phyloP scores from a whole-genome alignment of 129 eudicot genomes.

The Tanacetum coccineum region DNA sequence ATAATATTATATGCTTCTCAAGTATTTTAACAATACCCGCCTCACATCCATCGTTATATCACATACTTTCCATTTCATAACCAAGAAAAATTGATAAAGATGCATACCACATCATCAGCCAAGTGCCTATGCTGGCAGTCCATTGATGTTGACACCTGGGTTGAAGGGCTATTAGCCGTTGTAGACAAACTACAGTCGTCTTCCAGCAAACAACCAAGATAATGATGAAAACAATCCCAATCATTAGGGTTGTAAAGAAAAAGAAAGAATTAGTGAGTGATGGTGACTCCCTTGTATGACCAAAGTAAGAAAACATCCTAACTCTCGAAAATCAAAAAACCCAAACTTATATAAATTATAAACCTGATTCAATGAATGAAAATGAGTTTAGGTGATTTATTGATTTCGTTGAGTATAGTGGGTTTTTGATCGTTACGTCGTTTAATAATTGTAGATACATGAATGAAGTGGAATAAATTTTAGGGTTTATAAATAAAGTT shows the following conservation, averaged over 20 bases:
- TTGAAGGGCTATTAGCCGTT: constrained; percentile 30
- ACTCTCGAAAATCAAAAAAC: no score
- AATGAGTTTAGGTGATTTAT: no score
- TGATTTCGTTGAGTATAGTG: no score
- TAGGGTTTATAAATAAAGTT: no score
- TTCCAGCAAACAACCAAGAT: constrained; percentile 75
- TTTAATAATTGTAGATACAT: no score
- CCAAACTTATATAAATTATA: no score
- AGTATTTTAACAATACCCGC: constrained; percentile 22
- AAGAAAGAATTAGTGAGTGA: constrained; percentile 13
- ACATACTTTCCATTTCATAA: constrained; percentile 21
- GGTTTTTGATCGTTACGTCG: no score
- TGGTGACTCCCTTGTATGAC: background rate
- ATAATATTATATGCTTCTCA: no score
- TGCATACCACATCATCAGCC: constrained; percentile 53
- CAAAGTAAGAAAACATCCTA: no score
- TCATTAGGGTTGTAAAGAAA: constrained; percentile 78
- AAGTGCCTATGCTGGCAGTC: constrained; percentile 55
- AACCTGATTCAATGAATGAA: no score
- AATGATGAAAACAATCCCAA: constrained; percentile 83
- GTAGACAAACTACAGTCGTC: constrained; percentile 55
- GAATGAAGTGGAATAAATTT: no score
- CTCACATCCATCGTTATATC: constrained; percentile 27
- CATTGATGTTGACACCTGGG: constrained; percentile 28
- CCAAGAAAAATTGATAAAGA: constrained; percentile 13